A percentile compares a stretch with the other conserved stretches of the same genome.
phyloP scores from a whole-genome alignment of 148 eudicot genomes.

The Spergularia marina region DNA sequence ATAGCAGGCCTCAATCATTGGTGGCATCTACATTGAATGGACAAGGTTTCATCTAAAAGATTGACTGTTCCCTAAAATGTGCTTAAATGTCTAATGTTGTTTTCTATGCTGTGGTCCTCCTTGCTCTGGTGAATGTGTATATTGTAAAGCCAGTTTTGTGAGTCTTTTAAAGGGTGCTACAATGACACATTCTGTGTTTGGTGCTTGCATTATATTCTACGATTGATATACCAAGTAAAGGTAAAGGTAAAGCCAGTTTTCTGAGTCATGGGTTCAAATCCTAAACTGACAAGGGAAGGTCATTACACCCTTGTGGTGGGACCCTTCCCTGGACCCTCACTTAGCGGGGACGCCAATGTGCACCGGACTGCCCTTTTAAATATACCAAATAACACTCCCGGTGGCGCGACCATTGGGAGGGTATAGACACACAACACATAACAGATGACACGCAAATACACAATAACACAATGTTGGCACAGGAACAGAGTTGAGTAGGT shows the following conservation, averaged over 20 bases:
- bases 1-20: conserved; percentile 32
- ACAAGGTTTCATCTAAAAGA: conserved; percentile 5
- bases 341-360: too few relatives aligned
- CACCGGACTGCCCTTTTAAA: too few relatives aligned
- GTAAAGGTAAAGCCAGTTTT: too few relatives aligned
- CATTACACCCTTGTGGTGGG: too few relatives aligned
- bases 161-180: conserved; percentile 17
- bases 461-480: too few relatives aligned
- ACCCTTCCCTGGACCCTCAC: too few relatives aligned
- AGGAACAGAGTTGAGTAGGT: too few relatives aligned
- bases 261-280: too few relatives aligned
- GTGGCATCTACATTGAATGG: conserved; percentile 27
- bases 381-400: background rate
- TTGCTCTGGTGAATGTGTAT: conserved; percentile 14
- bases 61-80: background rate
- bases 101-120: conserved; percentile 18
- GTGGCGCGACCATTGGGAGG: background rate
- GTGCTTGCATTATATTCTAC: background rate
- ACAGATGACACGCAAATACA: too few relatives aligned
- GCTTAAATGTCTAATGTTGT: background rate
- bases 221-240: too few relatives aligned
- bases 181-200: conserved; percentile 11
- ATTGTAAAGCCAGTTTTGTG: background rate
- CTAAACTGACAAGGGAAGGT: too few relatives aligned
- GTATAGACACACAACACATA: background rate